Base-by-base conservation (phyloP, 345 rosid genomes). In the Bruguiera parviflora region DNA sequence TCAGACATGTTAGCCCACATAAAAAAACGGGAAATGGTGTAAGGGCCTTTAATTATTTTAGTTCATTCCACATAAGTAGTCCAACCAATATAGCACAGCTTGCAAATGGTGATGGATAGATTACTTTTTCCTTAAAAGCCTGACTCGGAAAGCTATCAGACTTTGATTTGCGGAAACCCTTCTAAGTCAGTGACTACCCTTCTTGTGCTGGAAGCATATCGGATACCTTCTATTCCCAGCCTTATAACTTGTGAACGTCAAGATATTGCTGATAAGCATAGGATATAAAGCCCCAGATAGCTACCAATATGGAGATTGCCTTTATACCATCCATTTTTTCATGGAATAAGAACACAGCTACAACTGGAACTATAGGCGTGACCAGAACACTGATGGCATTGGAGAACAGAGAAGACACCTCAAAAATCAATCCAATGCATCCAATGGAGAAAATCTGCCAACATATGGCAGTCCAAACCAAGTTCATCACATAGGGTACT, bases 291-390 rank as follows among this genome's bases (percentile, higher is more conserved):
- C 93, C 97, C 97, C 96, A 89, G 7, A 83, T 53, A 20, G 92
- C 96, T 70, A 89, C 59, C 60, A 78, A 70, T 87, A 92, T 79
- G 24, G 94, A 73, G 53, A 85, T 82, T 21, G 65, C 87, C 79
- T 92, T 92, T 13, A 88, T 65, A 20, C 87, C 92, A 46, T 81
- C 79, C 89, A 89, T 84, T 68, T 73, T 75, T 72, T 89, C 92
- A 29, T 64, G 66, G 56, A 84, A 84, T 49, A 83, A 67, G 24
- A 84, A 77, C 32, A 83, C 84, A 11, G 89, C 87, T 9, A 82
- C 19, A 7, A 89, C 67, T 0, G 92, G 92, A 66, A 84, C 81
- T 11, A 89, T 78, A 21, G 92, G 92, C 82, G 80, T 72, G 0
- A 81, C 89, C 0, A 89, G 53, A 24, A 67, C 84, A 31, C 78